These are phyloP conservation scores for Hansenula lynferdii DNA, from an alignment of 1,139 yeast genomes.

Conservation along the genomic window DNA sequence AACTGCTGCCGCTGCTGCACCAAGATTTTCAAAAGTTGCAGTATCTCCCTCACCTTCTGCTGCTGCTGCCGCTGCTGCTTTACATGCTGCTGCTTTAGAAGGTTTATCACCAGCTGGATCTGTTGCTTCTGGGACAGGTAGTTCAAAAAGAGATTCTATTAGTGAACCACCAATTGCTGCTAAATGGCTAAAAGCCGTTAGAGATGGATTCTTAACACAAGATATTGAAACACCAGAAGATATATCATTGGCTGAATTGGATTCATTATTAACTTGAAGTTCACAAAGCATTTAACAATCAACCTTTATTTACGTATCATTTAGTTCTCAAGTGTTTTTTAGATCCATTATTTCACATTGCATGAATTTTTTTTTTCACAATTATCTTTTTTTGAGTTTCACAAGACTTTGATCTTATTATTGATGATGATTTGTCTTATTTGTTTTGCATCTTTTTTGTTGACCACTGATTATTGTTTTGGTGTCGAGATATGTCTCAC, in stretches of 20 bases:
- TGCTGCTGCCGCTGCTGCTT: constrained; percentile 69
- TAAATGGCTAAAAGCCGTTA: constrained; percentile 65
- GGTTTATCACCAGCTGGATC: constrained; percentile 23
- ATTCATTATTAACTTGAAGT: constrained; percentile 48
- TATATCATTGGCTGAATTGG: constrained; percentile 66
- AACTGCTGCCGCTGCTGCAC: constrained; percentile 84
- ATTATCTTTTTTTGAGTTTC: too few species aligned
- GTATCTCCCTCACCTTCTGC: constrained; percentile 55
- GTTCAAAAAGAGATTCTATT: constrained; percentile 10
- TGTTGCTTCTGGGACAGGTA: constrained; percentile 12
- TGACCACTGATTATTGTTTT: too few species aligned
- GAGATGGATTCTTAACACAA: constrained; percentile 69
- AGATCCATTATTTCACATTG: too few species aligned
- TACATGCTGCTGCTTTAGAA: constrained; percentile 62
- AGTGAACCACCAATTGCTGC: constrained; percentile 35
- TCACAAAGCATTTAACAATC: not conserved
- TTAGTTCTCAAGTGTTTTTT: not conserved
- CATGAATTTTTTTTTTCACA: too few species aligned
- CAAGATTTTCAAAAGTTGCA: constrained; percentile 63
- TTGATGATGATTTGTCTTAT: too few species aligned
- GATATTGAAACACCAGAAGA: constrained; percentile 79
- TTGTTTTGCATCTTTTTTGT: too few species aligned
- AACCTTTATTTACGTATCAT: not conserved
- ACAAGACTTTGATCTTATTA: too few species aligned
- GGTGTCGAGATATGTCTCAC: too few species aligned